These are phyloP conservation scores for Kandelia obovata DNA, from an alignment of 345 rosid genomes.

Conservation along the genomic window DNA sequence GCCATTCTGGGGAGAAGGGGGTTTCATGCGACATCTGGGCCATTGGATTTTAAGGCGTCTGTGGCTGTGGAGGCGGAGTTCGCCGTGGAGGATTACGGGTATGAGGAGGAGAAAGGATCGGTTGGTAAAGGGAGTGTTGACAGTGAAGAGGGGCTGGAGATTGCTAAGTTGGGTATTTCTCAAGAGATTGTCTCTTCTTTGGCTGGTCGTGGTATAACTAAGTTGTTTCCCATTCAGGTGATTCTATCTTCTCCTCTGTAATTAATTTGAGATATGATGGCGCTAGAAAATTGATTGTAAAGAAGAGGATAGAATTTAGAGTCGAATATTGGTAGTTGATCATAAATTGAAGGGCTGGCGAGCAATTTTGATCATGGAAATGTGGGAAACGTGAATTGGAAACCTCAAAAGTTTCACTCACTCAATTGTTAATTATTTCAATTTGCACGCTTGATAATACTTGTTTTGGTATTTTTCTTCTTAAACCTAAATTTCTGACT, in stretches of 20 bases:
- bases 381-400: no score
- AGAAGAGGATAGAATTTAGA: no score
- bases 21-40: constrained; percentile 52
- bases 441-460: no score
- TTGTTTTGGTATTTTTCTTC: not conserved
- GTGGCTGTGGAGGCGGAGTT: constrained; percentile 35
- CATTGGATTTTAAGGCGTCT: constrained; percentile 47
- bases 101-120: constrained; percentile 38
- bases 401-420: no score
- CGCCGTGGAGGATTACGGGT: constrained; percentile 47
- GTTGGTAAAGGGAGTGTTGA: constrained; percentile 13
- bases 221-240: constrained; percentile 94
- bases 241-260: not conserved
- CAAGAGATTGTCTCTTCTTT: constrained; percentile 72
- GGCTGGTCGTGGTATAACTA: constrained; percentile 54
- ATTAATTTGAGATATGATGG: not conserved
- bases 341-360: no score
- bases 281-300: no score
- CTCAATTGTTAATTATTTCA: no score
- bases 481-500: not conserved
- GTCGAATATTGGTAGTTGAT: no score
- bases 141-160: constrained; percentile 63
- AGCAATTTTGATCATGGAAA: no score
- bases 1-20: constrained; percentile 28
- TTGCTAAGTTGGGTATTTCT: constrained; percentile 62